A percentile compares a stretch with the other conserved stretches of the same genome.
These are phyloP conservation scores for Calonectria leucothoes DNA, from an alignment of 2,329 filamentous ascomycete genomes.

Conservation along the genomic window DNA sequence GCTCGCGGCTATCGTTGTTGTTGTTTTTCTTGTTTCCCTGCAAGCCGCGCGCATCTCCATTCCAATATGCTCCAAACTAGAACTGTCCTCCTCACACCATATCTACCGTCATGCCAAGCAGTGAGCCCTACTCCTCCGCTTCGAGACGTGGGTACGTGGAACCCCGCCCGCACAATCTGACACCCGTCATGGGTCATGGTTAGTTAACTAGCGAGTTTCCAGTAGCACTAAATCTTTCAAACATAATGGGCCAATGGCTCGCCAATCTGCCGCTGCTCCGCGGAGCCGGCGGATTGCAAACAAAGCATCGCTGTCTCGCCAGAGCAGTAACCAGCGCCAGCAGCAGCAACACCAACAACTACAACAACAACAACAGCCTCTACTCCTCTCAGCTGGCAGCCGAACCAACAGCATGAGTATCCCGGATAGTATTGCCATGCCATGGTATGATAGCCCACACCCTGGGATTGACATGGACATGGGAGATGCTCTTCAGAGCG, in stretches of 20 bases:
- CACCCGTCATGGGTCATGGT: background rate
- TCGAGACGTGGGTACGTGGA: background rate
- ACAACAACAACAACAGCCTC: background rate
- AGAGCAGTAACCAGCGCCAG: background rate
- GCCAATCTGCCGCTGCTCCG: background rate
- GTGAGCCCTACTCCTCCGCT: background rate
- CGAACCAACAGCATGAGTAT: background rate
- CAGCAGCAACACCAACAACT: no score
- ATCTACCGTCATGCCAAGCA: background rate
- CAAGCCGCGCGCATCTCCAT: background rate
- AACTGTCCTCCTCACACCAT: background rate
- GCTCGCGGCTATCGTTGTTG: no score
- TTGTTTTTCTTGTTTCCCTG: background rate
- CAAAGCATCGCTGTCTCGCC: background rate
- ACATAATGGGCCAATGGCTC: background rate
- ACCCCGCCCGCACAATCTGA: background rate
- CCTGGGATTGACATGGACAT: background rate
- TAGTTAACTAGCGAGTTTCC: background rate
- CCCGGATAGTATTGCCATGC: background rate
- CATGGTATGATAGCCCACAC: background rate
- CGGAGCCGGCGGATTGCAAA: background rate
- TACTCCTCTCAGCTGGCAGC: background rate
- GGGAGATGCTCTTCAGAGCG: background rate
- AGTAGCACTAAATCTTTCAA: background rate
- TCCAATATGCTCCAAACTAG: background rate